Conservation (phyloP, 1,284 basidiomycete genomes). For the Entoloma clypeatum region DNA sequence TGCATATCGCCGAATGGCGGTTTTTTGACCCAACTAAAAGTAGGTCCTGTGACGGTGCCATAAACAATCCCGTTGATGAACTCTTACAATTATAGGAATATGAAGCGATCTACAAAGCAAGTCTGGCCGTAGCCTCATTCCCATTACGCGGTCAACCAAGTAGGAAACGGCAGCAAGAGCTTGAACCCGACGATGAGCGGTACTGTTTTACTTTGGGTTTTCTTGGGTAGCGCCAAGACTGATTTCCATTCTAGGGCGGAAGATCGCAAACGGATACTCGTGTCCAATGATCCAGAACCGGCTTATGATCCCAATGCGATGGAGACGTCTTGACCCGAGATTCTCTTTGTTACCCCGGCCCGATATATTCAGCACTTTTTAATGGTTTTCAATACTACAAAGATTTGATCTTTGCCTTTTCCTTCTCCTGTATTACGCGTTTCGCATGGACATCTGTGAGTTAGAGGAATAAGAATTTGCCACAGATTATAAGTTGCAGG, state of each 20-base stretch:
- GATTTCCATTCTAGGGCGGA: constrained; percentile 37
- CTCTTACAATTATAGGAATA: constrained; percentile 59
- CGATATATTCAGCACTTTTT: too few species aligned
- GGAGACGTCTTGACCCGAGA: constrained; percentile 38
- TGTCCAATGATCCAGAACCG: constrained; percentile 29
- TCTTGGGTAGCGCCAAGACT: constrained; percentile 5
- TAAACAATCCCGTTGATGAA: constrained; percentile 7
- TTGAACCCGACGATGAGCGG: constrained; percentile 61
- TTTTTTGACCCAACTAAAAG: constrained; percentile 86
- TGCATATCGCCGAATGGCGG: constrained; percentile 88
- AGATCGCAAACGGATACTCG: constrained; percentile 47
- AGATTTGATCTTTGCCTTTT: constrained; percentile 76
- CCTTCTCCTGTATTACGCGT: constrained; percentile 73
- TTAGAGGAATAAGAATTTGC: constrained; percentile 1
- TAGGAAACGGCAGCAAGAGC: constrained; percentile 64
- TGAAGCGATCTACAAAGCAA: constrained; percentile 83
- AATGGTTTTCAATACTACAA: constrained; percentile 40
- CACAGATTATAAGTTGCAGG: constrained; percentile 12
- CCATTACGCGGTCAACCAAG: constrained; percentile 47
- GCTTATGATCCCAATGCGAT: constrained; percentile 46
- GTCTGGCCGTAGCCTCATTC: constrained; percentile 57
- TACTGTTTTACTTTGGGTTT: constrained; percentile 19
- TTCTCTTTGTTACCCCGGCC: not conserved
- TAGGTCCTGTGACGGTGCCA: constrained; percentile 27
- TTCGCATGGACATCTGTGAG: constrained; percentile 71